Evolutionary conservation across 306 rosid species (phyloP).

Genomic region (Cucurbita moschata): DNA sequence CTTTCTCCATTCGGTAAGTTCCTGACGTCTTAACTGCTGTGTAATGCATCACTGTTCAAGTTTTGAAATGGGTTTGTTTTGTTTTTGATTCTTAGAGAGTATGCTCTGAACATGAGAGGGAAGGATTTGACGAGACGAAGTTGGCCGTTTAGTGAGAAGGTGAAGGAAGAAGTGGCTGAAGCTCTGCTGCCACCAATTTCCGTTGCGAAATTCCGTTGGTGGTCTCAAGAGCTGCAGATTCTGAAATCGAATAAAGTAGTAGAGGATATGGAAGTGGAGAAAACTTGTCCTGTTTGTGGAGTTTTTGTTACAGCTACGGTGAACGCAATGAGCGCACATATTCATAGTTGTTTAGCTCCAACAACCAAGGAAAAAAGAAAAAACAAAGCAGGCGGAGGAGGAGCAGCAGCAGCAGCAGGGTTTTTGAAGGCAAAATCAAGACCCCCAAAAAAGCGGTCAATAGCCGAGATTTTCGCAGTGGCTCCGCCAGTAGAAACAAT

Average conservation of each 20-base stretch:
- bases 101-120: slow-evolving; percentile 61
- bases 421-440: slow-evolving; percentile 32
- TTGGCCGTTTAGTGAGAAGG: slow-evolving; percentile 46
- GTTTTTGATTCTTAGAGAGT: slow-evolving; percentile 36
- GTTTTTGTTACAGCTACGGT: slow-evolving; percentile 42
- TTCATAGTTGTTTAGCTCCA: slow-evolving; percentile 45
- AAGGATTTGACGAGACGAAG: slow-evolving; percentile 39
- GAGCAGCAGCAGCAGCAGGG: neutral
- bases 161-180: slow-evolving; percentile 16
- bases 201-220: slow-evolving; percentile 51
- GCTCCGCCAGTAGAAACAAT: slow-evolving; percentile 55
- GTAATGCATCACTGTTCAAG: neutral
- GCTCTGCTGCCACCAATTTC: slow-evolving; percentile 62
- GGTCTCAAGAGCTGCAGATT: slow-evolving; percentile 46
- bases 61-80: neutral
- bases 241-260: slow-evolving; percentile 24
- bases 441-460: slow-evolving; percentile 67
- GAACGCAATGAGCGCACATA: slow-evolving; percentile 48
- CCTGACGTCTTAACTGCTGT: neutral
- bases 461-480: slow-evolving; percentile 66
- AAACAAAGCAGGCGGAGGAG: slow-evolving; percentile 13
- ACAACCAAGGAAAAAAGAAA: slow-evolving; percentile 26
- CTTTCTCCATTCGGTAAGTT: slow-evolving; percentile 78
- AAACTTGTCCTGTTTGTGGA: slow-evolving; percentile 62
- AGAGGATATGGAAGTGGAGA: slow-evolving; percentile 23